Conservation (phyloP, 2,329 filamentous ascomycete species). For the Colletotrichum endophyticum region DNA sequence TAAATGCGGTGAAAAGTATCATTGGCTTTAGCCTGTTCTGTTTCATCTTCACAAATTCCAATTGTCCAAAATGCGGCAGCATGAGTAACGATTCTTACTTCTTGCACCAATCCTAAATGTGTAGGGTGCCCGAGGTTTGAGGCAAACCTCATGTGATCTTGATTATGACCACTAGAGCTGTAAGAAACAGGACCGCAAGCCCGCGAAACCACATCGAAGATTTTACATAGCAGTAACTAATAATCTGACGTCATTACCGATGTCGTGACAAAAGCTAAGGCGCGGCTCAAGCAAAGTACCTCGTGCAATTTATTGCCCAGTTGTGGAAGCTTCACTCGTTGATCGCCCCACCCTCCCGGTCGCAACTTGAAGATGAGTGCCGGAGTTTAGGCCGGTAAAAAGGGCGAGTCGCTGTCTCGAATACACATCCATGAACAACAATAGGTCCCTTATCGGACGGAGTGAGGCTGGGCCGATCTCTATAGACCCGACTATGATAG, state of each 20-base stretch:
- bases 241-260: background rate
- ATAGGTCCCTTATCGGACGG: background rate
- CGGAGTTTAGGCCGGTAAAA: background rate
- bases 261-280: rapidly evolving
- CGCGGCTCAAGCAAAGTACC: background rate
- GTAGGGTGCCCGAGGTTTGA: no score
- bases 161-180: no score
- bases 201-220: background rate
- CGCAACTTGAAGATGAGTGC: background rate
- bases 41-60: no score
- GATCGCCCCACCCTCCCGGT: background rate
- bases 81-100: rapidly evolving
- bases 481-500: rapidly evolving
- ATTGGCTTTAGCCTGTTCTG: no score
- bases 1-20: no score
- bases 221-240: background rate
- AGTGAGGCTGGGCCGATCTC: background rate
- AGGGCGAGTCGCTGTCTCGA: rapidly evolving
- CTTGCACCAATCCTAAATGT: background rate
- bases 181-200: background rate
- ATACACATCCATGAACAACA: rapidly evolving
- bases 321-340: background rate
- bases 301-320: background rate
- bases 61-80: no score
- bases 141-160: rapidly evolving